These are phyloP conservation scores for Colletotrichum godetiae DNA, from an alignment of 2,329 filamentous ascomycete genomes.

Conservation along the genomic window DNA sequence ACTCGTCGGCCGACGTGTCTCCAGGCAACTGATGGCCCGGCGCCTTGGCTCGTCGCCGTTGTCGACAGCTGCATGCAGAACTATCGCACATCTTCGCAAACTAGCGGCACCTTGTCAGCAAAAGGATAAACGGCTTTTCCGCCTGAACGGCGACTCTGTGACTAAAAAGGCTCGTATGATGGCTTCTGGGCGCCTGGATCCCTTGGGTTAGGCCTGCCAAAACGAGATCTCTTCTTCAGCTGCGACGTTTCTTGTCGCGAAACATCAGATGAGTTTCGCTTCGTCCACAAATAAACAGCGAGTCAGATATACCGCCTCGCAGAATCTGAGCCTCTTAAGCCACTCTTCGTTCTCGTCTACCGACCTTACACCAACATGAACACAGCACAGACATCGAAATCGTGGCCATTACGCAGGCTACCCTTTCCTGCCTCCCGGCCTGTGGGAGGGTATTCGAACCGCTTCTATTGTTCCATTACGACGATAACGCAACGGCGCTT, in stretches of 20 bases:
- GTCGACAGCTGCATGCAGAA: not conserved
- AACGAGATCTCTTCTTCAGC: not conserved
- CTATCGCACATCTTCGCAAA: not conserved
- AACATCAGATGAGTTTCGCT: slow-evolving; percentile 33
- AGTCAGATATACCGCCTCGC: slow-evolving; percentile 18
- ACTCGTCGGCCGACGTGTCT: not conserved
- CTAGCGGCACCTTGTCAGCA: not conserved
- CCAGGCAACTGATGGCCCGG: not conserved
- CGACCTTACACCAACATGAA: not conserved
- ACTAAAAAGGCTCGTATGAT: not conserved
- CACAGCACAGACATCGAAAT: not conserved
- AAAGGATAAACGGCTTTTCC: not conserved
- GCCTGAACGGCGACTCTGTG: not conserved
- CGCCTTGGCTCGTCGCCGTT: not conserved
- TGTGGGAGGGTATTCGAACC: slow-evolving; percentile 11
- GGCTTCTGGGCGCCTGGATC: not conserved
- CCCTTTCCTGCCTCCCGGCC: not conserved
- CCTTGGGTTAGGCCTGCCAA: not conserved
- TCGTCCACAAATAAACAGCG: slow-evolving; percentile 23
- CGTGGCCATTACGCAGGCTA: not conserved
- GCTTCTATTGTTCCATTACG: not conserved
- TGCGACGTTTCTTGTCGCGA: slow-evolving; percentile 30
- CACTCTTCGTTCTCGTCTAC: not conserved
- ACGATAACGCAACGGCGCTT: slow-evolving; percentile 10
- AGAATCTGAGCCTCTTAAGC: not conserved